Evolutionary conservation across 2,329 filamentous ascomycete genomes (phyloP).

Genomic region (Phaeomoniella chlamydospora): DNA sequence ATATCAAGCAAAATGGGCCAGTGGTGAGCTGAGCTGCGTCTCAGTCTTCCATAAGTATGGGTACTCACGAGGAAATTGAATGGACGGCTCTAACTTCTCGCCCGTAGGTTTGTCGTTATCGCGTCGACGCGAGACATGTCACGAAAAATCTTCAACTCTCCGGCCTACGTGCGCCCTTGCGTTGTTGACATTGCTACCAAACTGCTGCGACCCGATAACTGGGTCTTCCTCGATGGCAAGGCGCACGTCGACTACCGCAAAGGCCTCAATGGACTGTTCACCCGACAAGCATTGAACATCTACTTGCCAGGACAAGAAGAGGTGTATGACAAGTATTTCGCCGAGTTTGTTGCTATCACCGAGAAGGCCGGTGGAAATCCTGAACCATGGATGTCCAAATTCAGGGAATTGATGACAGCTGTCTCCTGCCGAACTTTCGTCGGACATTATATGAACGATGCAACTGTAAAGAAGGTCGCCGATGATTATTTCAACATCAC

Average conservation of each 20-base stretch:
- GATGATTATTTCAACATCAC: conserved; percentile 97
- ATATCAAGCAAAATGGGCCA: conserved; percentile 86
- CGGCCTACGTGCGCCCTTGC: conserved; percentile 81
- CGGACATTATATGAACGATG: conserved; percentile 84
- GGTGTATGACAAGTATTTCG: conserved; percentile 78
- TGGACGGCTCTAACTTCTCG: not conserved
- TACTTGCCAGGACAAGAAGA: conserved; percentile 90
- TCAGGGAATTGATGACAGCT: conserved; percentile 90
- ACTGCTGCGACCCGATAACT: conserved; percentile 81
- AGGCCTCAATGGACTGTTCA: conserved; percentile 89
- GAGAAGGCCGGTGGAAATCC: conserved; percentile 54
- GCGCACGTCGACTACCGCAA: conserved; percentile 94
- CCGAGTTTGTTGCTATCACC: conserved; percentile 62
- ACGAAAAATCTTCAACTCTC: conserved; percentile 93
- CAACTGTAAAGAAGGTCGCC: conserved; percentile 82
- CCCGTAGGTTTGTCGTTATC: conserved; percentile 78
- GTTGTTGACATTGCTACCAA: conserved; percentile 92
- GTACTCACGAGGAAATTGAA: conserved; percentile 5
- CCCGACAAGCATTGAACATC: conserved; percentile 67
- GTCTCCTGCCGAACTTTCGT: conserved; percentile 95
- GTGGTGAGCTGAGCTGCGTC: conserved; percentile 85
- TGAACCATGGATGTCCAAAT: conserved; percentile 75
- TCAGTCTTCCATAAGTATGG: conserved; percentile 97
- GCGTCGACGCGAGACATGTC: conserved; percentile 90
- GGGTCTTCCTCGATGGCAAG: conserved; percentile 95